phyloP scores from a whole-genome alignment of 148 eudicot species.

The Beta vulgaris region DNA sequence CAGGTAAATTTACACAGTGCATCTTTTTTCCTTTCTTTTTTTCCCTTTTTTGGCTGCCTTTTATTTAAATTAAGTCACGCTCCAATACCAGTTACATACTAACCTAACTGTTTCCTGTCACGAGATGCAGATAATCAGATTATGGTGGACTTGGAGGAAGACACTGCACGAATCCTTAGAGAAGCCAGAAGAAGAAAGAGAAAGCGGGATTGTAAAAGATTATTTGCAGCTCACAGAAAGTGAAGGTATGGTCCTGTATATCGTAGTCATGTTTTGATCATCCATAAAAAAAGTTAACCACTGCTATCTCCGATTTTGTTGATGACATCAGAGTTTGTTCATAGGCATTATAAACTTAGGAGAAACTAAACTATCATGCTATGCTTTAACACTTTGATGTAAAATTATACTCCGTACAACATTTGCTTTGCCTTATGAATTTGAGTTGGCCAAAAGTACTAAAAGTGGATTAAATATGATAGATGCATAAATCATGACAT shows the following conservation, averaged over 20 bases:
- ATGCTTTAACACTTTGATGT: neutral
- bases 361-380: neutral
- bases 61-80: neutral
- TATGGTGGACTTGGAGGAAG: slow-evolving; percentile 46
- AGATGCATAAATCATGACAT: neutral
- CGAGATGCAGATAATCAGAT: slow-evolving; percentile 39
- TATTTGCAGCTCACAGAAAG: slow-evolving; percentile 28
- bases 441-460: neutral
- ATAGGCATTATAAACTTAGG: neutral
- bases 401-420: neutral
- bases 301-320: neutral
- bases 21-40: too few relatives aligned
- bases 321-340: neutral
- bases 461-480: neutral
- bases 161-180: slow-evolving; percentile 61
- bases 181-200: slow-evolving; percentile 89
- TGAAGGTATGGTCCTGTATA: slow-evolving; percentile 48
- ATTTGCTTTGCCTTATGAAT: neutral
- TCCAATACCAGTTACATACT: slow-evolving; percentile 2
- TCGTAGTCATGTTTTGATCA: neutral
- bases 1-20: slow-evolving; percentile 33
- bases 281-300: neutral
- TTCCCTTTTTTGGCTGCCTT: too few relatives aligned
- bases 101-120: slow-evolving; percentile 2
- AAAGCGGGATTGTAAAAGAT: slow-evolving; percentile 34